Conservation (phyloP, 1,284 basidiomycete species). For the Fistulina hepatica region DNA sequence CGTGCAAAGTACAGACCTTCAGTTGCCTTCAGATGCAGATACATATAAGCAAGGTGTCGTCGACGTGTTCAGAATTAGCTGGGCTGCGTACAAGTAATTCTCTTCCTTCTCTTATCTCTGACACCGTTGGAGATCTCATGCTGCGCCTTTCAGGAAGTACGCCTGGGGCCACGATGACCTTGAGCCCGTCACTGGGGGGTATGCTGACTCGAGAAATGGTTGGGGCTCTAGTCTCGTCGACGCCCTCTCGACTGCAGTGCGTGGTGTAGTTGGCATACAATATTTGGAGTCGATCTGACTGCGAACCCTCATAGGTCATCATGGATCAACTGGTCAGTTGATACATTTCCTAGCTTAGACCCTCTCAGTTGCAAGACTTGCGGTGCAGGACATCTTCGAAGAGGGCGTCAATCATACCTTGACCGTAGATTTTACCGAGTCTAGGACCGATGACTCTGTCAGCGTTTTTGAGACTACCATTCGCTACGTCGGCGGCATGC, state of each 20-base stretch:
- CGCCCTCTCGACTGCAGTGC: slow-evolving; percentile 33
- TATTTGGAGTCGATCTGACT: too few species aligned
- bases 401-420: slow-evolving; percentile 33
- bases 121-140: neutral
- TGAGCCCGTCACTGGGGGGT: slow-evolving; percentile 27
- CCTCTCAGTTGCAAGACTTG: too few species aligned
- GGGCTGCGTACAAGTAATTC: slow-evolving; percentile 14
- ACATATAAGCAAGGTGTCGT: too few species aligned
- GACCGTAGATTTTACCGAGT: slow-evolving; percentile 35
- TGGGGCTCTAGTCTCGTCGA: slow-evolving; percentile 45
- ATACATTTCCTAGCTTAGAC: too few species aligned
- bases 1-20: too few species aligned
- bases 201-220: slow-evolving; percentile 34
- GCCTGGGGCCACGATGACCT: slow-evolving; percentile 45
- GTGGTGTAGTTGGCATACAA: too few species aligned
- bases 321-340: too few species aligned
- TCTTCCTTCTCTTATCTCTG: neutral
- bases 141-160: slow-evolving; percentile 33
- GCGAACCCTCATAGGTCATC: too few species aligned
- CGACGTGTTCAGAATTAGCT: slow-evolving; percentile 13
- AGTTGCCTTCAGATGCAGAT: too few species aligned
- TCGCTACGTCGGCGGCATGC: slow-evolving; percentile 43
- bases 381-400: slow-evolving; percentile 33
- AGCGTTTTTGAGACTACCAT: slow-evolving; percentile 72
- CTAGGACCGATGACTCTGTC: slow-evolving; percentile 29